Base-by-base conservation (phyloP, 192 early-diverging fungal genomes). In the Mortierella claussenii region DNA sequence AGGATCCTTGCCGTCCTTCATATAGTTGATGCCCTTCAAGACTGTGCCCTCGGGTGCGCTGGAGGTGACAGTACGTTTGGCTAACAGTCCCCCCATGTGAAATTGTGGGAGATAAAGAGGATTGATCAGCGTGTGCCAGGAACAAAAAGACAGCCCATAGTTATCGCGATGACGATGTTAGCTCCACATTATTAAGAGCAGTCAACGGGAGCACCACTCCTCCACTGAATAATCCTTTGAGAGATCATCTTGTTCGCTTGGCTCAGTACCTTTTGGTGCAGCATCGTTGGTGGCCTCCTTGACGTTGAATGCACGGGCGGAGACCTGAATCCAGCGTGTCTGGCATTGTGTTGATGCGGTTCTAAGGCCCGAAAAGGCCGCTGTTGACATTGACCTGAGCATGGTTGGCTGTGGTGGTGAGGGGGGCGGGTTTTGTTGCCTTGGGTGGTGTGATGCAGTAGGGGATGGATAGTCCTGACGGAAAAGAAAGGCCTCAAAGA, bases 1-100 rank as follows among this genome's bases (percentile, higher is more conserved):
- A 7, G 95, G 95, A 55, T 98, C 95, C 52, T 88, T 85, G 42
- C 89, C 90, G 53, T 91, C 90, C 78, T 92, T 93, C 59, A 92
- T 81, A 57, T 92, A 93, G 68, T 95, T 95, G 40, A 98, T 73
- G 0, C 93, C 93, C 80, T 94, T 95, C 58, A 98, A 68, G 8
- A 93, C 86, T 0, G 93, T 90, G 44, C 96, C 96, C 20, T 89
- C 85, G 2, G 85, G 82, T 57, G 76, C 88, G 23, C 85, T 86
- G 15, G 91, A 92, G 15, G 42, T 48, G 7, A 55, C 52, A 12
- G 70, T 55, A 32, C 76, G 76, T 67, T 81, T 85, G 45, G 58
- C 73, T 76, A 65, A 33, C 32, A 36, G 21, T 4, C 13, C 37
- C 13, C 37, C 13, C 13, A 13, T 7, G 13, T 40, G 7, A 40